Percentiles rank a stretch among this genome's conserved stretches.
Conservation (phyloP, 257 asterid species). For the Solanum sparsipilum region DNA sequence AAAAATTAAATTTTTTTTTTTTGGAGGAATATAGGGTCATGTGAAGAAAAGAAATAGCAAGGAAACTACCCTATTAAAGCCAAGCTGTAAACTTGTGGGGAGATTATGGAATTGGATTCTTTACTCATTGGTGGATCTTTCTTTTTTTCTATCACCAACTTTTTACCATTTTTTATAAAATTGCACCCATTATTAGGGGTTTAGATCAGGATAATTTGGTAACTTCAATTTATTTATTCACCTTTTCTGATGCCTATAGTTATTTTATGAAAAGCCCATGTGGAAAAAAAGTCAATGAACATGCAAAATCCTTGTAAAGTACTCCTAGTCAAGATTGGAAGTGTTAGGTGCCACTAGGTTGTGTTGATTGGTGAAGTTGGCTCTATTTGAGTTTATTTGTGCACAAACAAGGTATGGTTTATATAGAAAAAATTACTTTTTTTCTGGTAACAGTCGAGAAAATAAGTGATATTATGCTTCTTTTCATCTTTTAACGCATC, state of each 20-base stretch:
- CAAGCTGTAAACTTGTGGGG: constrained; percentile 3
- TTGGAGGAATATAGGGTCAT: background rate
- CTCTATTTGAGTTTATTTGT: background rate
- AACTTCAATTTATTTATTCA: background rate
- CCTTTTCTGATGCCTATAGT: background rate
- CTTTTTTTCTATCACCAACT: background rate
- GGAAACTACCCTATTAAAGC: constrained; percentile 26
- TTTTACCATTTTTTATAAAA: background rate
- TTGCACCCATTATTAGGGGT: background rate
- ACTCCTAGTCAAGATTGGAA: constrained; percentile 23
- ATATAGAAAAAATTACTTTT: too few species aligned
- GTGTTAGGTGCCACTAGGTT: constrained; percentile 7
- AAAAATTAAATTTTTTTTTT: background rate
- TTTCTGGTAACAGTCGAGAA: fast-evolving
- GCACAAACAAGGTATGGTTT: background rate
- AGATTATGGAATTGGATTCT: constrained; percentile 26
- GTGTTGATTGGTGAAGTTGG: background rate
- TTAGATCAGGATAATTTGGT: background rate
- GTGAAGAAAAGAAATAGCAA: constrained; percentile 26
- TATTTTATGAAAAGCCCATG: constrained; percentile 47
- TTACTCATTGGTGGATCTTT: constrained; percentile 16
- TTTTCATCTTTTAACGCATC: background rate
- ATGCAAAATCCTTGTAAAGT: constrained; percentile 44
- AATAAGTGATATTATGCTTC: background rate
- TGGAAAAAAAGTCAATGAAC: constrained; percentile 39